Evolutionary conservation across 2,329 filamentous ascomycete species (phyloP).

Genomic region (Orbilia javanica): DNA sequence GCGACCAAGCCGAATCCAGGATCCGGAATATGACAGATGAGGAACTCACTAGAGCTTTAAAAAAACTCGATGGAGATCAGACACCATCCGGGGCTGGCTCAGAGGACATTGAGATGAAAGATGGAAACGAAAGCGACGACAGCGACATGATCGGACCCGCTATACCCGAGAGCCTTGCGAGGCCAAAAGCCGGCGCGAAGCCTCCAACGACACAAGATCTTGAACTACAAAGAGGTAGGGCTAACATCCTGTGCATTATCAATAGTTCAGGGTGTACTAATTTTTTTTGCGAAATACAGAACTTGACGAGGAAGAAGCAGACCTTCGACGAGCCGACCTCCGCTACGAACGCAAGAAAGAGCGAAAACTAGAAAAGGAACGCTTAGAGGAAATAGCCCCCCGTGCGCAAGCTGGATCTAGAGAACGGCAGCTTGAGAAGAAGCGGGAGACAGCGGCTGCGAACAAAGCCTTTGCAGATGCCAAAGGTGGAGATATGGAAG

Average conservation of each 20-base stretch:
- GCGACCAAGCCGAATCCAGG: constrained; percentile 32
- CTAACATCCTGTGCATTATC: constrained; percentile 63
- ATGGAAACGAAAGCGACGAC: constrained; percentile 67
- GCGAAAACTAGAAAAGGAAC: constrained; percentile 76
- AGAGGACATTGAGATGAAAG: constrained; percentile 35
- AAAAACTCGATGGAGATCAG: constrained; percentile 36
- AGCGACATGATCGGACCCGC: constrained; percentile 71
- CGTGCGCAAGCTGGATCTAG: constrained; percentile 85
- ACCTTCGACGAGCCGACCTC: constrained; percentile 68
- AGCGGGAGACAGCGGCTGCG: constrained; percentile 76
- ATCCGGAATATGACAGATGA: constrained; percentile 53
- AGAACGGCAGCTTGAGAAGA: constrained; percentile 89
- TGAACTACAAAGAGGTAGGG: constrained; percentile 67
- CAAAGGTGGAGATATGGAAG: constrained; percentile 74
- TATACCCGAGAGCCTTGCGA: constrained; percentile 62
- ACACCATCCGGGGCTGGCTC: constrained; percentile 38
- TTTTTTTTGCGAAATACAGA: constrained; percentile 64
- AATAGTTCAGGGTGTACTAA: constrained; percentile 45
- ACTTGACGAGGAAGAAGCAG: constrained; percentile 69
- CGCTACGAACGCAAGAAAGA: constrained; percentile 75
- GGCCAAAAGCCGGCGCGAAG: constrained; percentile 68
- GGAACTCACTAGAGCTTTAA: constrained; percentile 40
- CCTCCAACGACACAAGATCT: constrained; percentile 83
- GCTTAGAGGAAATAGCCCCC: constrained; percentile 83
- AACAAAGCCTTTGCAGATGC: constrained; percentile 77